Percentiles rank a stretch among this genome's conserved stretches.
Conservation (phyloP, 208 protist genomes). For the Acanthamoeba triangularis region DNA sequence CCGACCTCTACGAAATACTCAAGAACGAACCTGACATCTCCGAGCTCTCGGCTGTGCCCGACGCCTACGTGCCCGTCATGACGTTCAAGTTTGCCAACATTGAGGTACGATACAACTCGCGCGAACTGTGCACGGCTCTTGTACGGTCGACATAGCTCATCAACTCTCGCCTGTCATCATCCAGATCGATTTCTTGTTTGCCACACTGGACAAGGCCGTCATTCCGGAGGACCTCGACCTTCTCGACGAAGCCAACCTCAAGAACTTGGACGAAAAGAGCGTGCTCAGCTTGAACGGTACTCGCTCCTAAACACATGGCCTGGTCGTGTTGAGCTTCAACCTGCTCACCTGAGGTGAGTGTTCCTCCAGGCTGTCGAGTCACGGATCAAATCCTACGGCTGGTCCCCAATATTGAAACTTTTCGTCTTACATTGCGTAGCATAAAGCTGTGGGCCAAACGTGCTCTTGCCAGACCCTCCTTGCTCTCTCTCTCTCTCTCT, state of each 20-base stretch:
- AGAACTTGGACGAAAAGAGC: slow-evolving; percentile 96
- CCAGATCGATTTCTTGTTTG: slow-evolving; percentile 97
- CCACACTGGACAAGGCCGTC: slow-evolving; percentile 93
- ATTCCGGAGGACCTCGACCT: slow-evolving; percentile 95
- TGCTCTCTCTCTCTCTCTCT: neutral
- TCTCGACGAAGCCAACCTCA: slow-evolving; percentile 95
- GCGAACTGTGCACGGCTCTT: too few relatives aligned
- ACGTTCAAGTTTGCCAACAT: slow-evolving; percentile 97
- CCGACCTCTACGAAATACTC: slow-evolving; percentile 93
- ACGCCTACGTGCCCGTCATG: slow-evolving; percentile 98
- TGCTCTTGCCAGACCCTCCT: slow-evolving; percentile 32
- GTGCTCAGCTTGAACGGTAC: slow-evolving; percentile 96
- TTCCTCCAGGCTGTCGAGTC: slow-evolving; percentile 93
- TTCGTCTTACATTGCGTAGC: slow-evolving; percentile 96
- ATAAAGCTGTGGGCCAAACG: slow-evolving; percentile 98
- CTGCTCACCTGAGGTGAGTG: too few relatives aligned
- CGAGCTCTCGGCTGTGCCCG: slow-evolving; percentile 91
- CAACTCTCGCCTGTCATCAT: neutral
- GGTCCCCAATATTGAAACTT: slow-evolving; percentile 97
- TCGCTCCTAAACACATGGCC: too few relatives aligned
- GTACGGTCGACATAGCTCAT: too few relatives aligned
- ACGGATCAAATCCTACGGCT: slow-evolving; percentile 97
- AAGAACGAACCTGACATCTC: slow-evolving; percentile 83
- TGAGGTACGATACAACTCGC: slow-evolving; percentile 81
- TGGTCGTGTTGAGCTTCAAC: too few relatives aligned